A percentile compares a stretch with the other conserved stretches of the same genome.
Evolutionary conservation across 2,329 filamentous ascomycete species (phyloP).

Genomic region (Claviceps arundinis): DNA sequence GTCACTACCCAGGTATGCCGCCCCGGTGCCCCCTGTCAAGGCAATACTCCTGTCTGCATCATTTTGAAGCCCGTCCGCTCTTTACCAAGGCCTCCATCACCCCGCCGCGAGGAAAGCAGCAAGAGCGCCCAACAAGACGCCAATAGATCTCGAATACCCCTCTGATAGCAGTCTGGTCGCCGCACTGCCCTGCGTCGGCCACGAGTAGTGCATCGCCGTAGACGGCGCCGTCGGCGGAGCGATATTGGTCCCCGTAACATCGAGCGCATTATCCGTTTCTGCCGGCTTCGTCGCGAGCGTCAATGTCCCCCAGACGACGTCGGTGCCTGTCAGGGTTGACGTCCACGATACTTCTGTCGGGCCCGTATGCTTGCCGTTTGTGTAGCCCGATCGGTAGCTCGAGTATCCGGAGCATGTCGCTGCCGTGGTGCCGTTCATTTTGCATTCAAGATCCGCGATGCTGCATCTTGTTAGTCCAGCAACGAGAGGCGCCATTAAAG

Average conservation of each 20-base stretch:
- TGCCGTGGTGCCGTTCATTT: constrained; percentile 26
- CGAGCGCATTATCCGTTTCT: constrained; percentile 15
- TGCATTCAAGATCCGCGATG: constrained; percentile 30
- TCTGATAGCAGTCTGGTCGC: neutral
- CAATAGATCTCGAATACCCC: neutral
- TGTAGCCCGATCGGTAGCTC: constrained; percentile 26
- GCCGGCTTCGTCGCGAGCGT: constrained; percentile 27
- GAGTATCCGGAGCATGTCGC: constrained; percentile 37
- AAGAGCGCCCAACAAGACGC: neutral
- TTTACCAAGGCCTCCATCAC: neutral
- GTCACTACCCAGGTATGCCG: too few relatives aligned
- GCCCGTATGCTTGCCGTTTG: constrained; percentile 25
- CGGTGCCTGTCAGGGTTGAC: constrained; percentile 26
- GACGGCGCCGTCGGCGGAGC: constrained; percentile 7
- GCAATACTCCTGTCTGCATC: neutral
- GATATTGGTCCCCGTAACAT: constrained; percentile 11
- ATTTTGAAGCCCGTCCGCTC: neutral
- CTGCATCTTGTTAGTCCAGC: constrained; percentile 14
- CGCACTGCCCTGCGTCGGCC: constrained; percentile 2
- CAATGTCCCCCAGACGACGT: constrained; percentile 31
- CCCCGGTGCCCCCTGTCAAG: neutral
- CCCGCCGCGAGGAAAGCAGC: neutral
- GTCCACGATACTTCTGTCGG: constrained; percentile 32
- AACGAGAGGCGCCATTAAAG: neutral
- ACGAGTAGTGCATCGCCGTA: constrained; percentile 5